Conservation (phyloP, 176 grass and related monocot genomes). For the Bolboschoenus planiculmis region DNA sequence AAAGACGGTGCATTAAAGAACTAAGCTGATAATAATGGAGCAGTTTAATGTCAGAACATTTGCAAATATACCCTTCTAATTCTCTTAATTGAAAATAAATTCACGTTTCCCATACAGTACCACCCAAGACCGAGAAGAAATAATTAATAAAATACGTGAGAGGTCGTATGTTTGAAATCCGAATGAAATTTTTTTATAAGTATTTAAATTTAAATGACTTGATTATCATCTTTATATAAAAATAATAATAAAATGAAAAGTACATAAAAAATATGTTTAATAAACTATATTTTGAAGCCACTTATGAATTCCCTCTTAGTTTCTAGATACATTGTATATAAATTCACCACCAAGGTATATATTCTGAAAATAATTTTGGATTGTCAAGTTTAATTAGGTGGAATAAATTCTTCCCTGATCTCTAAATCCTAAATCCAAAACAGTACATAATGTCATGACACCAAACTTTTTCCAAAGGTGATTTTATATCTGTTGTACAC, state of each 20-base stretch:
- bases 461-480: background rate
- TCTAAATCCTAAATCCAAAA: background rate
- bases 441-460: too few relatives aligned
- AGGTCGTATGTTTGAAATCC: too few relatives aligned
- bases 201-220: too few relatives aligned
- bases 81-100: background rate
- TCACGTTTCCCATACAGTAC: background rate
- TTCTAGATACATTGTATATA: background rate
- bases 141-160: too few relatives aligned
- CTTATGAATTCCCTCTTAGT: background rate
- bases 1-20: conserved; percentile 1
- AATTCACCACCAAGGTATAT: background rate
- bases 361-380: background rate
- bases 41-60: background rate
- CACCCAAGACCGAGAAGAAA: too few relatives aligned
- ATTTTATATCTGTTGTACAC: background rate
- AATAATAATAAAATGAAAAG: too few relatives aligned
- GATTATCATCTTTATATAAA: too few relatives aligned
- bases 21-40: background rate
- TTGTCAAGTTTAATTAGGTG: background rate
- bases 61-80: background rate
- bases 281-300: too few relatives aligned
- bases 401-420: background rate
- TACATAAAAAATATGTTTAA: too few relatives aligned
- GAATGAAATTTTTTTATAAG: too few relatives aligned